Base-by-base conservation (phyloP, 1,284 basidiomycete genomes). In the Ustilago vetiveriae region DNA sequence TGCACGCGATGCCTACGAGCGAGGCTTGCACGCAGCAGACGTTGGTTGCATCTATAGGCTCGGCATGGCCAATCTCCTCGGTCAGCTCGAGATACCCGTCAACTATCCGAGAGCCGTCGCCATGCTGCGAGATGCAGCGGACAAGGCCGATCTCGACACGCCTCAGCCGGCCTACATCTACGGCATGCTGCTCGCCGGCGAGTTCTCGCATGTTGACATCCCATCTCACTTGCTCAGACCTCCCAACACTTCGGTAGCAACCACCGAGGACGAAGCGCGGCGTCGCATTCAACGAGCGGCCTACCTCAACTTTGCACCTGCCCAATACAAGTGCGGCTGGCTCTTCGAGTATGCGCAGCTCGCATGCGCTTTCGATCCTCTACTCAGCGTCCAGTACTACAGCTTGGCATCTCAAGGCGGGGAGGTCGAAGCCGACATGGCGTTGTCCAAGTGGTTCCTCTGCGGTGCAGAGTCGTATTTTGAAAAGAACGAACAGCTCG, bases 391-490 rank as follows among this genome's bases (percentile, higher is more conserved):
- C 22, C 92, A 95, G 82, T 97, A 94, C 82, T 97, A 97, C 83
- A 89, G 88, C 27, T 82, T 85, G 8, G 94, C 94, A 0, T 90
- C 72, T 23, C 78, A 81, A 44, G 79, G 74, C n/a, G 80, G 80
- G 45, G 92, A 96, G 82, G 85, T 87, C 37, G 93, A 97, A 80
- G 94, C 94, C 0, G 93, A 97, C 82, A 94, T 98, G 92, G 93
- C 92, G 7, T 85, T 96, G 42, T 89, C 88, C 83, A 96, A 94
- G 83, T 96, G 93, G 94, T 96, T 95, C 85, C 83, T 96, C 45
- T 95, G 93, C 80, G 92, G 92, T 0, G 88, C 88, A 0, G 89
- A 91, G 32, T 87, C 87, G 21, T 85, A 83, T 46, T 95, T 97
- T 74, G 91, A 92, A 24, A 94, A 94, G 83, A 92, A 96, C 82